A percentile compares a stretch with the other conserved stretches of the same genome.
phyloP scores from a whole-genome alignment of 106 monocot genomes.

The Platanthera zijinensis region DNA sequence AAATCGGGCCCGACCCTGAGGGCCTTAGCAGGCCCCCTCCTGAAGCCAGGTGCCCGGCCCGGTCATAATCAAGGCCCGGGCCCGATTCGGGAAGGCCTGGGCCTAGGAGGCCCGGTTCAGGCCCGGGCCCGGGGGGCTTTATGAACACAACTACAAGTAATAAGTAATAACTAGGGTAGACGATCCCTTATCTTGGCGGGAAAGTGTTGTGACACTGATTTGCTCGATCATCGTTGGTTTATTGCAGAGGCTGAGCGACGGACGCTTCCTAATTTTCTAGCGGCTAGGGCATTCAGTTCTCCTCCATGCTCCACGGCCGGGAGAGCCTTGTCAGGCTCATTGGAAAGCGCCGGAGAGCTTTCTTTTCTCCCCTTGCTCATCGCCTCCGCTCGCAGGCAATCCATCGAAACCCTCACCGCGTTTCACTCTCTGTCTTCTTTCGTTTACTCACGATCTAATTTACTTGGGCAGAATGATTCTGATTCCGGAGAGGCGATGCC shows the following conservation, averaged over 20 bases:
- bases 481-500: neutral
- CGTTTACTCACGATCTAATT: neutral
- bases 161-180: no score
- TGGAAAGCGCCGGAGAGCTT: constrained; percentile 62
- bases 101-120: no score
- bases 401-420: neutral
- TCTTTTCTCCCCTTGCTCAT: constrained; percentile 23
- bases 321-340: constrained; percentile 73
- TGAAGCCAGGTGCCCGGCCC: no score
- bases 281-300: neutral
- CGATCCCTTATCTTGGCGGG: no score
- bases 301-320: constrained; percentile 48
- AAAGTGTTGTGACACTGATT: no score
- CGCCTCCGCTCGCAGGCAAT: constrained; percentile 12
- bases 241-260: neutral
- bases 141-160: no score
- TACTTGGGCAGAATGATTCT: neutral
- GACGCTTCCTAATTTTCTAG: neutral
- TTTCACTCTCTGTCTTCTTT: neutral
- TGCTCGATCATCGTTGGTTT: neutral
- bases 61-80: no score
- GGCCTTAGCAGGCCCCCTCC: no score
- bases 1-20: no score
- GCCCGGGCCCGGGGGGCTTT: no score
- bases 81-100: no score